Base-by-base conservation (phyloP, 345 rosid species). In the Hibiscus mutabilis region DNA sequence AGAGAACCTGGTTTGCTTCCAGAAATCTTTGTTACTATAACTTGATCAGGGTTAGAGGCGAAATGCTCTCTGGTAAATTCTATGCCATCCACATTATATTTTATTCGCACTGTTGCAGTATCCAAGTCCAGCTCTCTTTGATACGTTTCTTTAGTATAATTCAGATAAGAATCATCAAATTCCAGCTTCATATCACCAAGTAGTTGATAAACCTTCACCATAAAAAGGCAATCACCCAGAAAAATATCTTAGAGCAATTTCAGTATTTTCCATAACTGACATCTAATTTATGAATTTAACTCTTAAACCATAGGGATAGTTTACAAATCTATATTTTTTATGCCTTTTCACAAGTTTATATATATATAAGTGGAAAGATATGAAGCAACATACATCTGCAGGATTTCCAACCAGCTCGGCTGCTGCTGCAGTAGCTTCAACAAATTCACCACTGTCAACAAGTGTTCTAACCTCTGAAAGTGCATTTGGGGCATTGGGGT, bases 91-190 rank as follows among this genome's bases (percentile, higher is more conserved):
- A 84, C 97, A 2, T 85, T 76, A 78, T 90, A 95, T 46, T 82
- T 86, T 64, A 90, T 85, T 78, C 68, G 84, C 21, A 86, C 89
- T 3, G 92, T 85, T 65, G 99, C 96, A 46, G 89, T 87, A 71
- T 90, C 87, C 79, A 95, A 86, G 82, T 95, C 96, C 12, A 95
- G 90, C 78, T 95, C 97, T 75, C 99, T 86, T n/a, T n/a, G 73
- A 51, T 95, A 92, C 12, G 93, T 84, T 24, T 74, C 84, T 75
- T 84, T 81, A 24, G 71, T 83, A 84, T 86, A 89, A 66, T 68
- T 75, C 71, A 78, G 85, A 85, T 95, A 97, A 2, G 89, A 83
- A 68, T 85, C 85, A 74, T 85, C 91, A 74, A 95, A 95, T 68
- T 92, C 86, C 70, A 92, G 76, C 75, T 84, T 84, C 70, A 95